phyloP scores from a whole-genome alignment of 164 flowering plant genomes.

The Stephania japonica region DNA sequence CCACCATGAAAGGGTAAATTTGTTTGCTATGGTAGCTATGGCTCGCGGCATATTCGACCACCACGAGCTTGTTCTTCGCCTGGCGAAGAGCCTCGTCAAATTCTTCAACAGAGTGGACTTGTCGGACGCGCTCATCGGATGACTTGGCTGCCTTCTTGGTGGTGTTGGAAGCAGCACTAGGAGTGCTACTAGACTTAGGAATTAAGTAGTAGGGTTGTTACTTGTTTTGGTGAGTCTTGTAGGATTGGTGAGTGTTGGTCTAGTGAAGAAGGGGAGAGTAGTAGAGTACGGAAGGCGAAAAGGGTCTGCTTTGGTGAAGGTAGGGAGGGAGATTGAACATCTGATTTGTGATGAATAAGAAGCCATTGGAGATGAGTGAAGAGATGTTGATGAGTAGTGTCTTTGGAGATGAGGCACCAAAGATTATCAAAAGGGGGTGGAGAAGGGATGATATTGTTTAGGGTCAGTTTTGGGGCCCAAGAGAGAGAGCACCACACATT shows the following conservation, averaged over 20 bases:
- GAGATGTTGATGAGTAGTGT: not conserved
- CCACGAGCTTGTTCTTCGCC: conserved; percentile 73
- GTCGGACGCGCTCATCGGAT: conserved; percentile 49
- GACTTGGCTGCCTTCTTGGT: conserved; percentile 8
- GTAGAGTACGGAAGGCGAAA: conserved; percentile 8
- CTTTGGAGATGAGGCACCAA: conserved; percentile 9
- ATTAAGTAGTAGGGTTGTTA: conserved; percentile 1
- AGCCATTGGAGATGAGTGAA: not conserved
- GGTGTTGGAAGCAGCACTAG: conserved; percentile 26
- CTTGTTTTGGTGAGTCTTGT: conserved; percentile 7
- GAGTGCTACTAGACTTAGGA: conserved; percentile 24
- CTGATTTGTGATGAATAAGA: conserved; percentile 7
- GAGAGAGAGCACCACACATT: conserved; percentile 32
- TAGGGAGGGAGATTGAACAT: conserved; percentile 20
- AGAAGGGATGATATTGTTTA: conserved; percentile 6
- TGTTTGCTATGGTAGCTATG: conserved; percentile 45
- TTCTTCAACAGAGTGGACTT: conserved; percentile 59
- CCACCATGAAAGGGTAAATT: conserved; percentile 92
- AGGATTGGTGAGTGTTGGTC: conserved; percentile 11
- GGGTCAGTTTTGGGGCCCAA: conserved; percentile 1
- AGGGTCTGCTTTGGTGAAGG: conserved; percentile 13
- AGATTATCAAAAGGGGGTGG: not conserved
- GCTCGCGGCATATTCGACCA: conserved; percentile 75
- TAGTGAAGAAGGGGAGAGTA: conserved; percentile 12
- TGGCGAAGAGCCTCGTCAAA: conserved; percentile 59